Evolutionary conservation across 305 asterid genomes (phyloP), one percentile per base, ranked within the genome.

Genomic region (Ilex paraguariensis): DNA sequence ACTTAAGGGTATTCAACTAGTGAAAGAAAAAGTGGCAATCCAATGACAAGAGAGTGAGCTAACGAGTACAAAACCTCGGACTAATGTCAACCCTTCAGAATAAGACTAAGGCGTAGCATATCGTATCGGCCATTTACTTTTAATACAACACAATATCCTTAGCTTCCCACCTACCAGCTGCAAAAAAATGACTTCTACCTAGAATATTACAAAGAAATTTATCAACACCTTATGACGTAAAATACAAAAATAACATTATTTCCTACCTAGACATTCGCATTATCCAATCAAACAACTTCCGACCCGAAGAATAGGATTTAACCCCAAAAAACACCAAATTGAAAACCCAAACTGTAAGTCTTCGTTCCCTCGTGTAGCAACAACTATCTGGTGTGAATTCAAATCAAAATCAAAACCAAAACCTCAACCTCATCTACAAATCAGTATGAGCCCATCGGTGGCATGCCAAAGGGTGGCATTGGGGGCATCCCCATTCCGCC

Each of bases 401-500:
- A 21, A 21, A 21, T 21, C 28, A 21, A 21, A 21, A 21, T 21
- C 28, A 21, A 21, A 21, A 21, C 1, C 28, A 21, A 21, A 21
- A 21, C 28, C 28, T 21, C 28, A 36, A 4, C 1, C 6, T 36
- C 42, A 30, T 32, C 64, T 57, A 46, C 63, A 62, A 44, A 79
- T 84, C 81, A 94, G 69, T 94, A 94, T 54, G 97, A 73, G 15
- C 96, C 99, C 99, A 94, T 91, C 49, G 86, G 84, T 58, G 98
- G 97, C 96, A 91, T 94, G 74, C 98, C 98, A 72, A 75, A 91
- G 15, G 95, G 92, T 15, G 91, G 91, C 95, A 90, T 90, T 4
- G 92, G 93, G 21, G 96, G 95, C 96, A 90, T 88, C 54, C 96
- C 96, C 91, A 90, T 84, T 66, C 89, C 95, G 3, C 91, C 87